A percentile compares a stretch with the other conserved stretches of the same genome.
These are phyloP conservation scores for Daldinia childiae DNA, from an alignment of 495 filamentous ascomycete species.

Conservation along the genomic window DNA sequence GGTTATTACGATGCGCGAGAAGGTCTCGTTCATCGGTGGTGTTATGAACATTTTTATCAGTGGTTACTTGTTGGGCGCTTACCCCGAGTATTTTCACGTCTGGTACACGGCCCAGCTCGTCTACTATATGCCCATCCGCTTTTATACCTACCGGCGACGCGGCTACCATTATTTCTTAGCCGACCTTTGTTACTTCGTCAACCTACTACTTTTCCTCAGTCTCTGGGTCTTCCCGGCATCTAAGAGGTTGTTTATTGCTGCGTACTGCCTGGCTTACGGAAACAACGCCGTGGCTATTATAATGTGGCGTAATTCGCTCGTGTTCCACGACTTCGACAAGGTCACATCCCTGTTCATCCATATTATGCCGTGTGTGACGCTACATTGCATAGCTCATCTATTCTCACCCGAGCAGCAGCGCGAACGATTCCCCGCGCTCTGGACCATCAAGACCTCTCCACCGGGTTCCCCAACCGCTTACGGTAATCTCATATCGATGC, in stretches of 20 bases:
- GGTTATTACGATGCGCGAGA: constrained; percentile 88
- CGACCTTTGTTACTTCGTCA: constrained; percentile 98
- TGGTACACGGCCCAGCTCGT: constrained; percentile 89
- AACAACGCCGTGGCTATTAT: constrained; percentile 98
- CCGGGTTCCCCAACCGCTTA: constrained; percentile 79
- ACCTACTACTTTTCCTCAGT: constrained; percentile 80
- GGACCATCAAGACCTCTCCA: constrained; percentile 78
- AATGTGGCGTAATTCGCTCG: constrained; percentile 98
- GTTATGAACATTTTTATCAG: constrained; percentile 97
- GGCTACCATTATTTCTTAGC: constrained; percentile 98
- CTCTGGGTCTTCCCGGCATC: constrained; percentile 93
- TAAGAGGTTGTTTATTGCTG: constrained; percentile 90
- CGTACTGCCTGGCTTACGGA: constrained; percentile 90
- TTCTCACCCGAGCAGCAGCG: constrained; percentile 69
- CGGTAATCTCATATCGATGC: constrained; percentile 79
- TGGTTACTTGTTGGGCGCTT: constrained; percentile 89
- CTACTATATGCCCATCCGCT: constrained; percentile 97
- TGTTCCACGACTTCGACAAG: constrained; percentile 98
- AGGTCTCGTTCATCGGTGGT: constrained; percentile 93
- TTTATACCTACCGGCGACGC: constrained; percentile 84
- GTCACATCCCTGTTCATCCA: constrained; percentile 96
- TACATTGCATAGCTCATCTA: constrained; percentile 92
- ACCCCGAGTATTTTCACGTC: constrained; percentile 84
- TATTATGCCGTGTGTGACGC: constrained; percentile 94
- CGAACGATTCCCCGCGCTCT: constrained; percentile 84